Evolutionary conservation across 179 eudicot species (phyloP), one percentile per base, ranked within the genome.

Genomic region (Silene vulgaris): DNA sequence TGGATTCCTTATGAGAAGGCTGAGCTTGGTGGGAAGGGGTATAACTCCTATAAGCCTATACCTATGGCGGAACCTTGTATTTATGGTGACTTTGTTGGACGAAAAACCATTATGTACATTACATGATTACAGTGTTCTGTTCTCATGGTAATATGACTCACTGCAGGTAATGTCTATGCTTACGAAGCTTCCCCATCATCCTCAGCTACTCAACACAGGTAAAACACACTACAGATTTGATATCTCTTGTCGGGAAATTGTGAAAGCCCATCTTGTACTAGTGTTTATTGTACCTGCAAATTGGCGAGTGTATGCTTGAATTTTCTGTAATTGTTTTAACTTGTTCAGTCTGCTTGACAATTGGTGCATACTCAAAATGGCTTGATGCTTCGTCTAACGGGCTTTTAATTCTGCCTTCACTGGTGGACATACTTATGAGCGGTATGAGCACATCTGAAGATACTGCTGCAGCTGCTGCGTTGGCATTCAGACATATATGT

Each of bases 311-410:
- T 45, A 48, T 54, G 48, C 43, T 5, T 69, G 21, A 28, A 43
- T n/a, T 64, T 45, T 30, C 56, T 62, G 67, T 77, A 43, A 70
- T 50, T 29, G 21, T 63, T 68, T 21, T 5, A 35, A 66, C 21
- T 59, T 81, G 8, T 57, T 65, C 84, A 96, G 99, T 91, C 69
- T 96, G 99, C 87, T 86, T 86, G 74, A 82, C 89, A 28, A 84
- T 91, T 80, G 99, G 99, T 75, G 99, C 99, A 74, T 96, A 91
- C 83, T 96, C 99, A 63, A 96, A 87, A 83, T 96, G 99, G 99
- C 89, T 96, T 71, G 92, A 93, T 85, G 84, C 92, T 75, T 87
- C 91, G 19, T 82, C 98, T 57, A 84, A 76, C 81, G 99, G 97
- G 73, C 84, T 89, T 70, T 86, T 93, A 43, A 82, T 85, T 80